These are phyloP conservation scores for Phytopythium mirpurense DNA, from an alignment of 352 stramenopile species.

Conservation along the genomic window DNA sequence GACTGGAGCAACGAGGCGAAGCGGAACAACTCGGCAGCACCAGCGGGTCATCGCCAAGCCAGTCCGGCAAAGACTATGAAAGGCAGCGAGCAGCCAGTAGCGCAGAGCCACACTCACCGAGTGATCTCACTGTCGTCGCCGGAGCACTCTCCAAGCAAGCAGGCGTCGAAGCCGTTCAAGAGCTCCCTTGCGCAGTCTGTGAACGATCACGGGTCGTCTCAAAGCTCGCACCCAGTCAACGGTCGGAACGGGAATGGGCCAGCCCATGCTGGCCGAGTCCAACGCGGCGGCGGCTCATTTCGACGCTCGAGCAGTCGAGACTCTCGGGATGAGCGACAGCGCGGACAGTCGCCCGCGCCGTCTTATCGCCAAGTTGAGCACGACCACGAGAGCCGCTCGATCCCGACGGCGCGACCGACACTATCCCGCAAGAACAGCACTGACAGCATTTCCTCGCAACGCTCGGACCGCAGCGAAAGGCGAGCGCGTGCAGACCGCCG, in stretches of 20 bases:
- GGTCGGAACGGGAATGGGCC: constrained; percentile 4
- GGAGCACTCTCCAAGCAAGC: constrained; percentile 10
- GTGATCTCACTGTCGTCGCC: constrained; percentile 31
- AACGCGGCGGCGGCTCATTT: not conserved
- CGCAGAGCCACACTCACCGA: constrained; percentile 6
- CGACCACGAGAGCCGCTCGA: constrained; percentile 14
- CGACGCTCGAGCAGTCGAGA: constrained; percentile 8
- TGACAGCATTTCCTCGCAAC: constrained; percentile 46
- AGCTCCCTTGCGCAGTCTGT: constrained; percentile 34
- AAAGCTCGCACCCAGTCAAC: constrained; percentile 6
- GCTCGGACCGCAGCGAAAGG: constrained; percentile 37
- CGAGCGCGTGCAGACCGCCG: constrained; percentile 25
- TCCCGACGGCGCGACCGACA: constrained; percentile 15
- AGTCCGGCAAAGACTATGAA: not conserved
- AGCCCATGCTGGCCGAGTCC: not conserved
- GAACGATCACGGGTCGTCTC: constrained; percentile 9
- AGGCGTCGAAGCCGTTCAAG: constrained; percentile 22
- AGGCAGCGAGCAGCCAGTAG: not conserved
- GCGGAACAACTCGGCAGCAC: constrained; percentile 10
- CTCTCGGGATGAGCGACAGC: constrained; percentile 6
- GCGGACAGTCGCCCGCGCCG: constrained; percentile 2
- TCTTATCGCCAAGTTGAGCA: constrained; percentile 19
- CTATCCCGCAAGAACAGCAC: constrained; percentile 46
- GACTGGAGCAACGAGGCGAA: constrained; percentile 1
- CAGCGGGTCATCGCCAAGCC: not conserved